Evolutionary conservation across 2,329 filamentous ascomycete genomes (phyloP), one percentile per base, ranked within the genome.

Genomic region (Trichoderma sp.): DNA sequence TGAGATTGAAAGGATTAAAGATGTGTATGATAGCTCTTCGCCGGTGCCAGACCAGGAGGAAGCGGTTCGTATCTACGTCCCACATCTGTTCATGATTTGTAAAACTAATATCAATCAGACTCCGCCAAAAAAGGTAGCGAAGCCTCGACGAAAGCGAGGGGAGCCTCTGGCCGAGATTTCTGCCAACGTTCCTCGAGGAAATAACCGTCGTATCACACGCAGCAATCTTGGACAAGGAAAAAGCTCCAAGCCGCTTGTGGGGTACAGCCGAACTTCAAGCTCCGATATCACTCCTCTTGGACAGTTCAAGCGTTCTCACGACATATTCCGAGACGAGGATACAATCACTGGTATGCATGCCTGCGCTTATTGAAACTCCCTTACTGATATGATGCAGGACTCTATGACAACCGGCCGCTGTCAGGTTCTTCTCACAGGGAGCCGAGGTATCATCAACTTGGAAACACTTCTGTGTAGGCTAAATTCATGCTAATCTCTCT

Each of bases 21-120:
- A 87, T 70, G 86, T 90, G 43, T 90, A 90, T 72, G 87, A 87
- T 49, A 83, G 82, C 51, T 85, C 87, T 18, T 89, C 87, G 0
- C 79, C 80, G 73, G 81, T 71, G 43, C 77, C 77, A 39, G 79
- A 76, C 21, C 76, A 79, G 68, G 78, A 79, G 61, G 78, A 79
- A 66, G 75, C 83, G 49, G 87, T 89, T 76, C 74, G 83, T 65
- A 13, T 2, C 28, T n/a, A 32, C 4, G 59, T 3, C 49, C 32
- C 11, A 26, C 11, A 24, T 14, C n/a, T 39, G 10, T 32, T 28
- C 14, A 11, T 39, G 59, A 21, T 30, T 37, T 26, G 26, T 4
- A 8, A 3, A 43, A 18, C n/a, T 51, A 5, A 30, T 30, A 37
- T 24, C 21, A 7, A 21, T 11, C 18, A 74, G 60, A 73, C 78